A percentile compares a stretch with the other conserved stretches of the same genome.
Evolutionary conservation across 768 basidiomycete genomes (phyloP).

Genomic region (Arthromyces matolae): DNA sequence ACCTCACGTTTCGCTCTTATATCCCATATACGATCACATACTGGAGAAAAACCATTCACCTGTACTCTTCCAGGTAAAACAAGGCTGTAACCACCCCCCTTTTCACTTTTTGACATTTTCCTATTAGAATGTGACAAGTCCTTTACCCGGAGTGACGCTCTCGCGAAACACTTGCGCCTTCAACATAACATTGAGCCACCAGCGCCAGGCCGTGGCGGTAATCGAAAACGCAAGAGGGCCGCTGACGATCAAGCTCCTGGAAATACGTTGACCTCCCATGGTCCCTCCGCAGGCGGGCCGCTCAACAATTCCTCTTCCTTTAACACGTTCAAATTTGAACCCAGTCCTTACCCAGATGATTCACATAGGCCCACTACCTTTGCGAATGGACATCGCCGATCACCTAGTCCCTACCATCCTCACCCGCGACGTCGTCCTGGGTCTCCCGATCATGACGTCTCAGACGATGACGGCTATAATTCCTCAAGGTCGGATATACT

Average conservation of each 20-base stretch:
- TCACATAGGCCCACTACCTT: slow-evolving; percentile 12
- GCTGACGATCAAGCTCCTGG: slow-evolving; percentile 33
- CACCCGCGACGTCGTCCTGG: slow-evolving; percentile 3
- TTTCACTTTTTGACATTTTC: slow-evolving; percentile 1
- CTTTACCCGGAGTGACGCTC: slow-evolving; percentile 92
- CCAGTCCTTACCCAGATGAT: slow-evolving; percentile 38
- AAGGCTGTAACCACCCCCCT: neutral
- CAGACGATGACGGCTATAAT: slow-evolving; percentile 36
- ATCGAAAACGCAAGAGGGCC: slow-evolving; percentile 65
- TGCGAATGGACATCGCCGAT: slow-evolving; percentile 20
- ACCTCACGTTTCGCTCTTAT: slow-evolving; percentile 88
- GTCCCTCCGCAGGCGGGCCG: slow-evolving; percentile 20
- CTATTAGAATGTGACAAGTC: slow-evolving; percentile 85
- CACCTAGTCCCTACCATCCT: slow-evolving; percentile 15
- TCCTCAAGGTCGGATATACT: slow-evolving; percentile 41
- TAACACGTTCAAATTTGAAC: slow-evolving; percentile 65
- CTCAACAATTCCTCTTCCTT: slow-evolving; percentile 33
- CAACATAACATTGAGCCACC: slow-evolving; percentile 80
- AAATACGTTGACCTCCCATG: slow-evolving; percentile 21
- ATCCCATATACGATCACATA: slow-evolving; percentile 88
- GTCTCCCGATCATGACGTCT: slow-evolving; percentile 13
- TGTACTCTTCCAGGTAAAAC: slow-evolving; percentile 73
- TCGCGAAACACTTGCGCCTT: slow-evolving; percentile 88
- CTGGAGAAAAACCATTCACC: slow-evolving; percentile 90
- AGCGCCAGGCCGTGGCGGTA: slow-evolving; percentile 65